Percentiles rank a stretch among this genome's conserved stretches.
Conservation (phyloP, 371 early-diverging fungal genomes). For the Fennellomyces sp. region DNA sequence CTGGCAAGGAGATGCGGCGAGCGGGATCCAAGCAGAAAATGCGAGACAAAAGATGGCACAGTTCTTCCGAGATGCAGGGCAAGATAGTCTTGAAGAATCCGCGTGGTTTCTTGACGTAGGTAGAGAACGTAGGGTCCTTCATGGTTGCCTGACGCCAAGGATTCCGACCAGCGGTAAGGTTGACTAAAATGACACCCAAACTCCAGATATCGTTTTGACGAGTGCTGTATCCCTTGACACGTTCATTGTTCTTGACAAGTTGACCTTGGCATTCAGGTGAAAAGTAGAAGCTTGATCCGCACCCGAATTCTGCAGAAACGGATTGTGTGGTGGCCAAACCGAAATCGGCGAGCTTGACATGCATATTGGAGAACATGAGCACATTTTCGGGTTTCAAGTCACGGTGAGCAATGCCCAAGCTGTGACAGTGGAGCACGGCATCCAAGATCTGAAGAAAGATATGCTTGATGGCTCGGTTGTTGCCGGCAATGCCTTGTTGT, state of each 20-base stretch:
- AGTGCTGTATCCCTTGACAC: slow-evolving; percentile 63
- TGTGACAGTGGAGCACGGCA: slow-evolving; percentile 82
- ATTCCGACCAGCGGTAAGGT: slow-evolving; percentile 75
- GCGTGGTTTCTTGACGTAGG: slow-evolving; percentile 62
- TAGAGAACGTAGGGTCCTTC: slow-evolving; percentile 71
- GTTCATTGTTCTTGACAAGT: slow-evolving; percentile 37
- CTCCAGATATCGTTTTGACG: slow-evolving; percentile 86
- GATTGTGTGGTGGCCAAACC: slow-evolving; percentile 73
- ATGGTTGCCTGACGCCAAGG: slow-evolving; percentile 82
- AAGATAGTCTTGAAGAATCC: slow-evolving; percentile 66
- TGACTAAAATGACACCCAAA: slow-evolving; percentile 82
- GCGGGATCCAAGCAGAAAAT: slow-evolving; percentile 79
- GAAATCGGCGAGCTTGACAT: slow-evolving; percentile 77
- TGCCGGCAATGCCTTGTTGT: slow-evolving; percentile 54
- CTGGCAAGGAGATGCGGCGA: slow-evolving; percentile 69
- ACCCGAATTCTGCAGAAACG: slow-evolving; percentile 78
- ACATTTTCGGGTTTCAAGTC: slow-evolving; percentile 95
- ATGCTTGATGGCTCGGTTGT: slow-evolving; percentile 65
- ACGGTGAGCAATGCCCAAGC: slow-evolving; percentile 82
- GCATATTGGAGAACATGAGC: slow-evolving; percentile 55
- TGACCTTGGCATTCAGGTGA: slow-evolving; percentile 88
- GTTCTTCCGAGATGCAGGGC: slow-evolving; percentile 69
- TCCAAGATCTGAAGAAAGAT: slow-evolving; percentile 84
- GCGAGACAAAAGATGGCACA: slow-evolving; percentile 72
- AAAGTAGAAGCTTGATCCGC: slow-evolving; percentile 88